Percentiles rank a stretch among this genome's conserved stretches.
Conservation (phyloP, 345 rosid genomes). For the Crucihimalaya himalaica region DNA sequence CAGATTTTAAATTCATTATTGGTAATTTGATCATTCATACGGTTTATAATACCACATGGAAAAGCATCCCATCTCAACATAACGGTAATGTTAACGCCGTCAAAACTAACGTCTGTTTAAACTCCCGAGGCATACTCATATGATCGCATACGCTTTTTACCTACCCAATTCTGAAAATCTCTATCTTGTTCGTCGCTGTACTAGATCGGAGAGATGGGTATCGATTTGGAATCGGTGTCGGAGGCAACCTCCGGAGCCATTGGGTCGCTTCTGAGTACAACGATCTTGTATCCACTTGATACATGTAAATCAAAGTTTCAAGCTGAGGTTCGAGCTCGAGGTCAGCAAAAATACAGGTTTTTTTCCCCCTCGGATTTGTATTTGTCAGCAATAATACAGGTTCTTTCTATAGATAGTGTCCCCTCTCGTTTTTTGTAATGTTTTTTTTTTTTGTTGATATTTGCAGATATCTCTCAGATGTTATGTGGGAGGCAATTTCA, state of each 20-base stretch:
- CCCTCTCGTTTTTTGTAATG: not conserved
- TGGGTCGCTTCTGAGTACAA: constrained; percentile 73
- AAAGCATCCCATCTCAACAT: not conserved
- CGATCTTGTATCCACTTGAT: constrained; percentile 82
- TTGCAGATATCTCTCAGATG: constrained; percentile 77
- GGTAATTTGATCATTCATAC: too few relatives aligned
- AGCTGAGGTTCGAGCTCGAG: constrained; percentile 68
- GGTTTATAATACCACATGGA: not conserved
- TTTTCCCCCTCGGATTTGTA: not conserved
- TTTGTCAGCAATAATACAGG: too few relatives aligned
- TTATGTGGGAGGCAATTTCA: constrained; percentile 90
- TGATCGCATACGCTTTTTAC: not conserved
- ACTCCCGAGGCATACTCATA: not conserved
- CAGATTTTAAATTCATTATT: too few relatives aligned
- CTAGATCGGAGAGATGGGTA: constrained; percentile 41
- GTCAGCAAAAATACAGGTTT: constrained; percentile 67
- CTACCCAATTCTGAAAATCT: not conserved
- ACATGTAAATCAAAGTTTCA: constrained; percentile 86
- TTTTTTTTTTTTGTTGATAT: constrained; percentile 7
- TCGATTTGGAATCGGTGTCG: constrained; percentile 65
- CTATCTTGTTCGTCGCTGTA: not conserved
- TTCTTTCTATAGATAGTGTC: too few relatives aligned
- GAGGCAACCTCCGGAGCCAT: constrained; percentile 88
- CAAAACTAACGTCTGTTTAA: not conserved
- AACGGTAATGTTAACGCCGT: constrained; percentile 20